Base-by-base conservation (phyloP, 192 early-diverging fungal species). In the Jimgerdemannia flammicorona region DNA sequence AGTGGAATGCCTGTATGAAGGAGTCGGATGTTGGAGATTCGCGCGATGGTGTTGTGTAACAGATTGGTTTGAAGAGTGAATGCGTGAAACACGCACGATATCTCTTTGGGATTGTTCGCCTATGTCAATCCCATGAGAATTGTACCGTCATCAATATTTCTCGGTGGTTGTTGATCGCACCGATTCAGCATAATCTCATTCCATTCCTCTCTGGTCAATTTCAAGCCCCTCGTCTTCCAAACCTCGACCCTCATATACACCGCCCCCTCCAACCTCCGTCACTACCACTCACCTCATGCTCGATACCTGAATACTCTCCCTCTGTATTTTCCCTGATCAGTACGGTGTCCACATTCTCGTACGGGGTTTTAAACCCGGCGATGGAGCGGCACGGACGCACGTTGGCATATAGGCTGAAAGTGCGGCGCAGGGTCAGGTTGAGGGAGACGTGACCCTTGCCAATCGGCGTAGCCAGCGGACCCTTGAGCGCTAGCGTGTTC, bases 291-390 rank as follows among this genome's bases (percentile, higher is more conserved):
- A 88, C 88, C 77, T 88, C 90, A 86, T 98, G 96, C 86, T 99
- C 97, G 80, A 99, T 98, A 59, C 98, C 98, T 80, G 95, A 97
- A 90, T 99, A 99, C 87, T 99, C 98, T 76, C 98, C 98, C 87
- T 99, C 98, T 20, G 98, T 99, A 91, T 99, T 99, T 84, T 99
- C 98, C 82, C 98, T 95, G 83, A 99, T 99, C 76, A 99, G 88
- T 64, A 99, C 98, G 18, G 96, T 95, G 87, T 99, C 90, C 70
- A 99, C 98, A 80, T 98, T 91, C 75, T 95, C 93, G 81, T 98
- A 98, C 69, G 93, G 94, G 39, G 98, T 99, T 81, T 94, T 95
- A 87, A 92, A 99, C 10, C 98, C 98, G 49, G 92, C 92, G 80
- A 99, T 94, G n/a, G 92, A 94, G 81, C 94, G 93, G 91, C 96